These are phyloP conservation scores for Trametes cinnabarina DNA, from an alignment of 768 basidiomycete genomes.

Conservation along the genomic window DNA sequence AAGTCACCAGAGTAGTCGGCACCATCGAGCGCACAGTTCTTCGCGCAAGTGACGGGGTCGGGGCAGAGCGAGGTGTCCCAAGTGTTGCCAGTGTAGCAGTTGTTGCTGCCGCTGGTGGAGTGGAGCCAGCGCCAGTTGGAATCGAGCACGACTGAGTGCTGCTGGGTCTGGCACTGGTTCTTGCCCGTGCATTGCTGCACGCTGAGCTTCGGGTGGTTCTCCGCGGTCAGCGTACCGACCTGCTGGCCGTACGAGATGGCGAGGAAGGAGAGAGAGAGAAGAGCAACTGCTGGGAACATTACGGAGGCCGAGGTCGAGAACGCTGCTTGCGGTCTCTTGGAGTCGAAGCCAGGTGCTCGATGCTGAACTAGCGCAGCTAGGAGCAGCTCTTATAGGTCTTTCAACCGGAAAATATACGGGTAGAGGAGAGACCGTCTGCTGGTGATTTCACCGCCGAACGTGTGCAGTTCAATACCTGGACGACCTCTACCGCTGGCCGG, in stretches of 20 bases:
- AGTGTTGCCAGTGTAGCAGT: constrained; percentile 38
- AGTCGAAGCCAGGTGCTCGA: constrained; percentile 8
- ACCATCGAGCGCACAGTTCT: constrained; percentile 36
- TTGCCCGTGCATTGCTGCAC: constrained; percentile 46
- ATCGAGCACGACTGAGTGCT: constrained; percentile 39
- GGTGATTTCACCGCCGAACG: constrained; percentile 1
- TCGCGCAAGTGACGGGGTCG: constrained; percentile 30
- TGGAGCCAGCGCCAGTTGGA: constrained; percentile 39
- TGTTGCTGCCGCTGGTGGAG: constrained; percentile 27
- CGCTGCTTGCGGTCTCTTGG: neutral
- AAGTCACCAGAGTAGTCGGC: constrained; percentile 26
- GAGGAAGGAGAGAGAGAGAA: constrained; percentile 24
- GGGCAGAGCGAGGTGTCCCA: constrained; percentile 35
- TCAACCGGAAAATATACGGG: constrained; percentile 17
- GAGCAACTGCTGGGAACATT: constrained; percentile 5
- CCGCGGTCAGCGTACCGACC: constrained; percentile 44
- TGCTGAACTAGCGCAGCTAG: neutral
- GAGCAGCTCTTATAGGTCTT: neutral
- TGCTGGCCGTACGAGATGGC: constrained; percentile 49
- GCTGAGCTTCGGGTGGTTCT: constrained; percentile 47
- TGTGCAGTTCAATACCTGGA: neutral
- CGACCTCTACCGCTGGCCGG: neutral
- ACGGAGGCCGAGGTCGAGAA: neutral
- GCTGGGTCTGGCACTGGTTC: constrained; percentile 36
- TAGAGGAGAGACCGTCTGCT: neutral